phyloP scores from a whole-genome alignment of 768 basidiomycete species.

The Lepiota brunneoincarnata region DNA sequence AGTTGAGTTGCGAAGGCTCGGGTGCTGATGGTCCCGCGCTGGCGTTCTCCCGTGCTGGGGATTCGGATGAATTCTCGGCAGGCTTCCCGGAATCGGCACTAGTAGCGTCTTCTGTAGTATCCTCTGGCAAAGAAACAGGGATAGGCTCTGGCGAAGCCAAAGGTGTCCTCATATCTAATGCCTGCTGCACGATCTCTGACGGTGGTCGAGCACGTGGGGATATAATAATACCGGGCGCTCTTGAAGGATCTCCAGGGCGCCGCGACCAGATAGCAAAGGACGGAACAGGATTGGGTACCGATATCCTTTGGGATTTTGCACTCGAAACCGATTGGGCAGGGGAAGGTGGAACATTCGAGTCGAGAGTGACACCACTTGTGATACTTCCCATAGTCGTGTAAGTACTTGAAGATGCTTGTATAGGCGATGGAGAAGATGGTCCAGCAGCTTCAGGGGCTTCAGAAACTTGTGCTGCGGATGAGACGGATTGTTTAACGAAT shows the following conservation, averaged over 20 bases:
- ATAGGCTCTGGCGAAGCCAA: slow-evolving; percentile 36
- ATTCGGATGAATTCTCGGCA: background rate
- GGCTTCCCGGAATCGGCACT: background rate
- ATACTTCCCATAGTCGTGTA: slow-evolving; percentile 29
- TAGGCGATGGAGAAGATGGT: background rate
- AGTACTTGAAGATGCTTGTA: slow-evolving; percentile 13
- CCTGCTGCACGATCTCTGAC: slow-evolving; percentile 49
- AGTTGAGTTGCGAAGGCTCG: slow-evolving; percentile 22
- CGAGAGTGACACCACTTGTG: slow-evolving; percentile 6
- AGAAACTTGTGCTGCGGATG: no score
- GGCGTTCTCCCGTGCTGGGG: slow-evolving; percentile 3
- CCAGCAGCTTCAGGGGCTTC: no score
- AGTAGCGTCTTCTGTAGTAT: background rate
- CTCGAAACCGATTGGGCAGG: slow-evolving; percentile 13
- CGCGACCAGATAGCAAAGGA: slow-evolving; percentile 71
- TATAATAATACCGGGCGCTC: slow-evolving; percentile 71
- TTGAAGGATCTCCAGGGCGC: slow-evolving; percentile 61
- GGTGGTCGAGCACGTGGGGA: slow-evolving; percentile 65
- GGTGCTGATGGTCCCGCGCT: slow-evolving; percentile 11
- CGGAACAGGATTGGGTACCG: slow-evolving; percentile 15
- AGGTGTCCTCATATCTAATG: slow-evolving; percentile 53
- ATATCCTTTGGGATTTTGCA: slow-evolving; percentile 9
- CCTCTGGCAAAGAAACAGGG: slow-evolving; percentile 10
- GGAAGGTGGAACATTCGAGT: background rate
- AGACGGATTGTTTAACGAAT: no score